phyloP scores from a whole-genome alignment of 2,329 filamentous ascomycete genomes.

The Talaromyces sp. region DNA sequence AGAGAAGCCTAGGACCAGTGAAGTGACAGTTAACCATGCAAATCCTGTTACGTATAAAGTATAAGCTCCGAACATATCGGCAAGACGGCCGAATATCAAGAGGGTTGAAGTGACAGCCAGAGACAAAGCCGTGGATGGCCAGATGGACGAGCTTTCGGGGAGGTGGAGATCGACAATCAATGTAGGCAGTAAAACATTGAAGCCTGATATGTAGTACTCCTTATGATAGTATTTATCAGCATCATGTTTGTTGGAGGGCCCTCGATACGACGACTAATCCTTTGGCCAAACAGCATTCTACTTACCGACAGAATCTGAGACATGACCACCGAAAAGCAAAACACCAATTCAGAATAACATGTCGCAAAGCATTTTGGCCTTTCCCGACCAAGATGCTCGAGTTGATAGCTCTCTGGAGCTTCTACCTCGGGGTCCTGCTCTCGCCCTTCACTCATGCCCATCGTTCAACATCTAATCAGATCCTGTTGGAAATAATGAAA shows the following conservation, averaged over 20 bases:
- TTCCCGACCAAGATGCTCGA: neutral
- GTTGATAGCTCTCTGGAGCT: neutral
- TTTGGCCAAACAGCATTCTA: constrained; percentile 1
- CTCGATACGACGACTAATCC: too few relatives aligned
- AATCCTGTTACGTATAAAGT: constrained; percentile 56
- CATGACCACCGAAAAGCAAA: constrained; percentile 57
- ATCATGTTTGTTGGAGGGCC: too few relatives aligned
- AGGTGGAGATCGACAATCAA: constrained; percentile 60
- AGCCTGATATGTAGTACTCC: constrained; percentile 75
- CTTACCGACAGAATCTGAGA: constrained; percentile 58
- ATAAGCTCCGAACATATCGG: constrained; percentile 54
- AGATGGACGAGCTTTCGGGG: constrained; percentile 56
- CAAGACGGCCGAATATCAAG: constrained; percentile 55
- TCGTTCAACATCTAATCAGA: neutral
- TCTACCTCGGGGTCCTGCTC: neutral
- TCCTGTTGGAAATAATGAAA: neutral
- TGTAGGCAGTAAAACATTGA: constrained; percentile 62
- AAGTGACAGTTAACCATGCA: constrained; percentile 44
- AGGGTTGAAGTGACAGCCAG: constrained; percentile 49
- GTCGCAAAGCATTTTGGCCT: neutral
- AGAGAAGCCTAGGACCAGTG: neutral
- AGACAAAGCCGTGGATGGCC: constrained; percentile 50
- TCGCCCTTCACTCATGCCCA: neutral
- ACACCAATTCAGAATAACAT: constrained; percentile 25
- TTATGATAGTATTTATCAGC: constrained; percentile 18